Percentiles rank a stretch among this genome's conserved stretches.
Evolutionary conservation across 129 eudicot species (phyloP).

Genomic region (Artemisia annua): DNA sequence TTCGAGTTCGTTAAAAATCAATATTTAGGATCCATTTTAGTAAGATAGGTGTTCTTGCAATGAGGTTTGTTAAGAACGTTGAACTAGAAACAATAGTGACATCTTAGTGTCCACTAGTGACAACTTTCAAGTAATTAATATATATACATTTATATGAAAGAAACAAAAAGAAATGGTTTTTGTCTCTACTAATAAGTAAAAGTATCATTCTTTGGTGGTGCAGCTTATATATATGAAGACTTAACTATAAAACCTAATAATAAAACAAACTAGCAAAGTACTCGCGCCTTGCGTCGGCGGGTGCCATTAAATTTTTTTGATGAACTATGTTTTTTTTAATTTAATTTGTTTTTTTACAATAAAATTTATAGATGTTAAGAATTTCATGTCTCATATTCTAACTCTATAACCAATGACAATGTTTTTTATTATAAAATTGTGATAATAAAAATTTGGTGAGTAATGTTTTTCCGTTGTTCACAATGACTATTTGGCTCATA

Average conservation of each 20-base stretch:
- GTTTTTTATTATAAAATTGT: no score
- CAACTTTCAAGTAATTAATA: constrained; percentile 21
- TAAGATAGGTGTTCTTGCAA: neutral
- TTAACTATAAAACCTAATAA: neutral
- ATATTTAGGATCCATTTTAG: neutral
- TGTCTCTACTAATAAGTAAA: constrained; percentile 19
- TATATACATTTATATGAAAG: neutral
- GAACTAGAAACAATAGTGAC: constrained; percentile 17
- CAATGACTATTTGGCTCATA: no score
- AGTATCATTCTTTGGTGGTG: neutral
- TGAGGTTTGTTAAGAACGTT: constrained; percentile 9
- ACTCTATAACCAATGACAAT: no score
- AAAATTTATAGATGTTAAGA: no score
- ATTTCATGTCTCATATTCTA: no score
- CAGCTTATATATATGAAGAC: neutral
- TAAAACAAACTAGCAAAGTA: no score
- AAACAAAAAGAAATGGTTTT: constrained; percentile 10
- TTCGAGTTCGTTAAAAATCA: neutral
- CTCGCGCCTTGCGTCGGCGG: no score
- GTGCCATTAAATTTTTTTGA: no score
- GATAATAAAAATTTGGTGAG: no score
- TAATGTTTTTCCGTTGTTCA: no score
- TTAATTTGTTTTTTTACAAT: no score
- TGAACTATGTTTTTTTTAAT: no score
- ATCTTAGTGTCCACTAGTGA: constrained; percentile 32